Percentiles rank a stretch among this genome's conserved stretches.
Evolutionary conservation across 352 stramenopile species (phyloP).

Genomic region (Phytophthora fragariaefolia): DNA sequence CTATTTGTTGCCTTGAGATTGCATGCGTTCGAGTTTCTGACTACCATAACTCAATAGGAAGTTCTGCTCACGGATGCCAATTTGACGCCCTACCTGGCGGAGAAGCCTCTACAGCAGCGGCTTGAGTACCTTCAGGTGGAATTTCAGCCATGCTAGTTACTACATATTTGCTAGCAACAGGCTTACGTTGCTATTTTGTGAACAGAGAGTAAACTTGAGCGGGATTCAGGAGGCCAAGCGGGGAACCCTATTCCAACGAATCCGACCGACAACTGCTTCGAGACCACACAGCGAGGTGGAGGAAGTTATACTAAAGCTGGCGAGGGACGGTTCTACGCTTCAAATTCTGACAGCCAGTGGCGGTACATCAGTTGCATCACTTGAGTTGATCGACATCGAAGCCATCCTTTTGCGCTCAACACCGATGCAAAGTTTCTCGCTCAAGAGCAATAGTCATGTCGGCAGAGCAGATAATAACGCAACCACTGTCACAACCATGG

Average conservation of each 20-base stretch:
- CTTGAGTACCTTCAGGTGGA: slow-evolving; percentile 39
- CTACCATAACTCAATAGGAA: slow-evolving; percentile 17
- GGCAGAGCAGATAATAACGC: slow-evolving; percentile 8
- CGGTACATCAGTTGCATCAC: not conserved
- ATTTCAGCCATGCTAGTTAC: too few relatives aligned
- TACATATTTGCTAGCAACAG: too few relatives aligned
- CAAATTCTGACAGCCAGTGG: slow-evolving; percentile 1
- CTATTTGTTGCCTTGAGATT: not conserved
- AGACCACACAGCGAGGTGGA: not conserved
- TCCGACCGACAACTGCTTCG: slow-evolving; percentile 1
- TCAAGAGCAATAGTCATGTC: not conserved
- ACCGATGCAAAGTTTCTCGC: slow-evolving; percentile 24
- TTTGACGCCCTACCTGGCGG: slow-evolving; percentile 32
- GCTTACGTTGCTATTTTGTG: too few relatives aligned
- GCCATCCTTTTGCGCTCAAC: slow-evolving; percentile 7
- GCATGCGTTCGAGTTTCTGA: not conserved
- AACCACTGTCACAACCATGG: not conserved
- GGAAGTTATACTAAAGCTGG: slow-evolving; percentile 12
- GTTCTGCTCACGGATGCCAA: slow-evolving; percentile 28
- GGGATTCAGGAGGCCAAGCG: slow-evolving; percentile 43
- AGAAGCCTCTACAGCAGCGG: slow-evolving; percentile 33
- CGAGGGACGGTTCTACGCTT: slow-evolving; percentile 29
- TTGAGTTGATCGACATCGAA: slow-evolving; percentile 19
- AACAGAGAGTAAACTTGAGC: slow-evolving; percentile 27
- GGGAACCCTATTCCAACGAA: slow-evolving; percentile 28